phyloP scores from a whole-genome alignment of 352 stramenopile species.

The Globisporangium radiosum region DNA sequence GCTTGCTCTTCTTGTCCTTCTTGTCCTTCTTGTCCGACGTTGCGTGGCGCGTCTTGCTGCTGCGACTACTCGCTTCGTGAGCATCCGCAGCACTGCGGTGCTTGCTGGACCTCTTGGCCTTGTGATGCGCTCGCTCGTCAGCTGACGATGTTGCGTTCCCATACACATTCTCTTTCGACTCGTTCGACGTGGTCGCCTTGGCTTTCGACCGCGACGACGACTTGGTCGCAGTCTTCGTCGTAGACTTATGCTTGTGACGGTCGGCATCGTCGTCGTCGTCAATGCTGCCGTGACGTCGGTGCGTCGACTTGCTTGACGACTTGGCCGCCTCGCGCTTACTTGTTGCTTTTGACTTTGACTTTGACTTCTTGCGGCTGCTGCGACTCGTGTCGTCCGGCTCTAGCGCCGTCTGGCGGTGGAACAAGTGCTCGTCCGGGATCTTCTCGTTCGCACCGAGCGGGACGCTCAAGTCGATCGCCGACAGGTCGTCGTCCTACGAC shows the following conservation, averaged over 20 bases:
- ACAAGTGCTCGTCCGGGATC: constrained; percentile 79
- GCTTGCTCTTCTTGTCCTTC: constrained; percentile 55
- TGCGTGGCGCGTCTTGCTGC: no score
- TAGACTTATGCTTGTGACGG: neutral
- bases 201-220: no score
- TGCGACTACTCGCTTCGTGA: no score
- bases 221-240: no score
- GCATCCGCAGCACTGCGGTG: no score
- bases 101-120: no score
- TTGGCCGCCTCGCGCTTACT: neutral
- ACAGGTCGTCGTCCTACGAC: constrained; percentile 55
- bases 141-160: no score
- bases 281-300: neutral
- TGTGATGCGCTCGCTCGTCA: no score
- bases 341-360: neutral
- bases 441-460: constrained; percentile 70
- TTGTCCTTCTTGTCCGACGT: constrained; percentile 31
- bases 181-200: no score
- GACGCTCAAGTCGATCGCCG: constrained; percentile 71
- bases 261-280: neutral
- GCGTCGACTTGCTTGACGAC: neutral
- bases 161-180: no score
- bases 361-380: neutral
- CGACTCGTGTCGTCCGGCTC: constrained; percentile 15
- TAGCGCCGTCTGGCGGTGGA: constrained; percentile 45